phyloP scores from a whole-genome alignment of 805 yeast species.

The Candida insectalens region DNA sequence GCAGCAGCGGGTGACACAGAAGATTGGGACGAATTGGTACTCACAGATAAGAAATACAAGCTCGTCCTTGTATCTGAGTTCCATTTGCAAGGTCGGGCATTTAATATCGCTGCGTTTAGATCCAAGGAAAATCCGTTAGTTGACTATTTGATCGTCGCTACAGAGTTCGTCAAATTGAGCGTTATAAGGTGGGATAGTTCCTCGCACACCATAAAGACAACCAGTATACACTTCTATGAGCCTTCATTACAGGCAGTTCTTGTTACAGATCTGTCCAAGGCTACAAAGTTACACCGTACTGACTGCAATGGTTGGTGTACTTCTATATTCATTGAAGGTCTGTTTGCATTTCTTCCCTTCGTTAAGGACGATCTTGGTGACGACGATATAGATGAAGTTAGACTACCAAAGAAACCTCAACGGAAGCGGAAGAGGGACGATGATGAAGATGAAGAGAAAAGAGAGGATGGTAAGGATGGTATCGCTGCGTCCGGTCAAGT shows the following conservation, averaged over 20 bases:
- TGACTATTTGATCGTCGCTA: constrained; percentile 57
- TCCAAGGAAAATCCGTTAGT: constrained; percentile 34
- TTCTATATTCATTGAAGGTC: constrained; percentile 53
- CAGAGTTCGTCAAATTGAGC: constrained; percentile 70
- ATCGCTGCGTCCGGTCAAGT: constrained; percentile 2
- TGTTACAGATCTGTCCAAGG: constrained; percentile 27
- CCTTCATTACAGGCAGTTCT: constrained; percentile 44
- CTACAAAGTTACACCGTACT: constrained; percentile 37
- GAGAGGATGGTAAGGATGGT: constrained; percentile 2
- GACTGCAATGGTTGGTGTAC: constrained; percentile 56
- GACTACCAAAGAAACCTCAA: constrained; percentile 9
- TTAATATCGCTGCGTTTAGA: constrained; percentile 42
- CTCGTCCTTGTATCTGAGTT: constrained; percentile 50
- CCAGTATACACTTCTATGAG: constrained; percentile 83
- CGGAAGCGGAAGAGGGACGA: constrained; percentile 4
- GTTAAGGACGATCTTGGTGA: constrained; percentile 31
- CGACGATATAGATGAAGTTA: constrained; percentile 14
- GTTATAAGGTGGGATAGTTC: constrained; percentile 59
- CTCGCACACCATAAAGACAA: constrained; percentile 49
- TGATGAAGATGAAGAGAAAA: constrained; percentile 1
- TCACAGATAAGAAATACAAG: constrained; percentile 15
- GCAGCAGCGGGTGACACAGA: constrained; percentile 12
- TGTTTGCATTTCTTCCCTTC: constrained; percentile 66
- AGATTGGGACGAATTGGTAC: constrained; percentile 13
- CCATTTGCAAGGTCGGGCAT: constrained; percentile 59